Base-by-base conservation (phyloP, 2,329 filamentous ascomycete genomes). In the Penicillium sp. region DNA sequence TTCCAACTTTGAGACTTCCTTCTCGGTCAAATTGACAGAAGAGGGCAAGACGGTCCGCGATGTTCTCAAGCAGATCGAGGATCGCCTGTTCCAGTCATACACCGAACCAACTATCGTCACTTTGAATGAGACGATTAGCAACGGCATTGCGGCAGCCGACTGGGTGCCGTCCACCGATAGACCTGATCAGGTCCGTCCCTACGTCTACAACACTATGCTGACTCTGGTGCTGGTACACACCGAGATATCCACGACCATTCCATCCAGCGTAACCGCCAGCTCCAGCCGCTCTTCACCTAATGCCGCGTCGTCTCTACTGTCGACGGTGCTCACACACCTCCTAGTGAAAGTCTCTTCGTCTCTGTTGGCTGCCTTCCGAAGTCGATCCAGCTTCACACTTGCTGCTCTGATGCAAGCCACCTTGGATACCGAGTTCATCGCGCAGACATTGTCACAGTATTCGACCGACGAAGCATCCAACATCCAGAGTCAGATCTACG, bases 361-460 rank as follows among this genome's bases (percentile, higher is more conserved):
- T 55, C 84, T 97, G n/a, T 84, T 96, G 14, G 82, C 87, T 25
- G 86, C 90, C 0, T 96, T 97, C 78, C 78, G 81, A 69, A 69
- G 78, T 31, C 84, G 87, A 6, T 71, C 79, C 4, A 78, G 78
- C 18, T 97, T 94, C 73, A 81, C 85, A 1, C 84, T 99, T 0
- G 79, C 87, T 5, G 87, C 89, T 6, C 82, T 99, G 45, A 95
- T 97, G 86, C 95, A 99, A 74, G 95, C 95, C 1, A 99, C 94
- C 0, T 83, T 99, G 1, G 94, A 99, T 66, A 92, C 96, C 1
- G 94, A 99, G 72, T 97, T 99, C 67, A 86, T 97, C 51, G 90
- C 92, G 0, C 94, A 99, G 76, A 96, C 92, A 5, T 81, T 99
- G 30, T 89, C 84, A 54, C 87, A 92, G 61, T 99, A 95, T 71